Percentiles rank a stretch among this genome's conserved stretches.
Evolutionary conservation across 2,329 filamentous ascomycete genomes (phyloP).

Genomic region (Rhynchosporium agropyri): DNA sequence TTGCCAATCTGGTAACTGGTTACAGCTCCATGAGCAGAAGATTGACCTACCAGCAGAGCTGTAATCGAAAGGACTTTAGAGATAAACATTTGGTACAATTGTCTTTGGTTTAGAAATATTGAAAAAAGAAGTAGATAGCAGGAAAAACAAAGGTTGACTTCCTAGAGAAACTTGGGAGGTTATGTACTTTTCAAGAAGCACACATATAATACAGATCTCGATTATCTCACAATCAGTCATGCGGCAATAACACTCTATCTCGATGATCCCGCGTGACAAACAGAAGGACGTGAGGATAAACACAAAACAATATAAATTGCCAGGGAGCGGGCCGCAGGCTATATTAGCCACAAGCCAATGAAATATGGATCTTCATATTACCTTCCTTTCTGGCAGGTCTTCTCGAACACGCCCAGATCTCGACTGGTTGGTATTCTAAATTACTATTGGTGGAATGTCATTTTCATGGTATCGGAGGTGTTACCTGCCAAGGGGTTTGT

Average conservation of each 20-base stretch:
- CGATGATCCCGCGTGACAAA: slow-evolving; percentile 23
- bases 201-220: slow-evolving; percentile 18
- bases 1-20: slow-evolving; percentile 52
- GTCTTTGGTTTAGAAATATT: neutral
- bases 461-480: slow-evolving; percentile 6
- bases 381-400: slow-evolving; percentile 19
- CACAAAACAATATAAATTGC: slow-evolving; percentile 23
- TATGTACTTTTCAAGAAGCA: slow-evolving; percentile 18
- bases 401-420: slow-evolving; percentile 12
- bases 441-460: neutral
- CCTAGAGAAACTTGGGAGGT: neutral
- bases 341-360: slow-evolving; percentile 25
- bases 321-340: slow-evolving; percentile 23
- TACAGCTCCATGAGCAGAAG: slow-evolving; percentile 46
- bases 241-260: slow-evolving; percentile 25
- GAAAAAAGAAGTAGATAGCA: neutral
- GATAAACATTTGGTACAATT: slow-evolving; percentile 43
- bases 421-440: neutral
- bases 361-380: slow-evolving; percentile 10
- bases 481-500: slow-evolving; percentile 3
- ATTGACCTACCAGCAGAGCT: slow-evolving; percentile 39
- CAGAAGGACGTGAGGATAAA: slow-evolving; percentile 22
- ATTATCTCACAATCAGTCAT: slow-evolving; percentile 29
- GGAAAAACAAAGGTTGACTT: neutral
- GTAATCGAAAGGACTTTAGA: slow-evolving; percentile 43